A percentile compares a stretch with the other conserved stretches of the same genome.
Evolutionary conservation across 2,329 filamentous ascomycete genomes (phyloP).

Genomic region (Pseudogymnoascus sp.): DNA sequence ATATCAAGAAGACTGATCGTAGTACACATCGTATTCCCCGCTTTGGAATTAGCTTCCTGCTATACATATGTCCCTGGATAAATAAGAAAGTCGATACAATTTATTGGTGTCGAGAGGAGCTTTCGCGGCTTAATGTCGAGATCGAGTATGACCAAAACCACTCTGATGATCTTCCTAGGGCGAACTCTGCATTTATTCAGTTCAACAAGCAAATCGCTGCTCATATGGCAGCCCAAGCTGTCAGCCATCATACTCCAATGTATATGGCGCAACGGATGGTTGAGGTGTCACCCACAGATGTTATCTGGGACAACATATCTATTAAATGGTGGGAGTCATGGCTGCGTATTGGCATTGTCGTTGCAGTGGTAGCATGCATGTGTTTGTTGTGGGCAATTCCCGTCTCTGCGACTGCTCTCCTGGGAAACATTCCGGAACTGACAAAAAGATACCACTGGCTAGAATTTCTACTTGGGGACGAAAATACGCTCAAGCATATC

Average conservation of each 20-base stretch:
- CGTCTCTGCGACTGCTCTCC: conserved; percentile 75
- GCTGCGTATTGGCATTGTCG: conserved; percentile 50
- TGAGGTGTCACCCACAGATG: conserved; percentile 89
- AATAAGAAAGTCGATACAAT: conserved; percentile 94
- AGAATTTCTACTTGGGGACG: conserved; percentile 53
- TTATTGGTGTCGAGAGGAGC: conserved; percentile 77
- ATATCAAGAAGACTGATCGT: conserved; percentile 71
- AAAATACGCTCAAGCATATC: conserved; percentile 55
- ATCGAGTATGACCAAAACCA: conserved; percentile 85
- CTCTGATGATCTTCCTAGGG: conserved; percentile 76
- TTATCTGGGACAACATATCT: conserved; percentile 96
- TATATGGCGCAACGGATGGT: conserved; percentile 88
- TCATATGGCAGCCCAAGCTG: conserved; percentile 93
- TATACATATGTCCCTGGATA: conserved; percentile 48
- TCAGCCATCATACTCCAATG: conserved; percentile 83
- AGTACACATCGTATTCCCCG: conserved; percentile 73
- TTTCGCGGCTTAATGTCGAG: conserved; percentile 82
- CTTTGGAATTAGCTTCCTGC: conserved; percentile 36
- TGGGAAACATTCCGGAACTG: conserved; percentile 70
- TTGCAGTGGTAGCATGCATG: conserved; percentile 62
- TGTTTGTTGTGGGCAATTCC: conserved; percentile 85
- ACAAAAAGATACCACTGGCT: conserved; percentile 62
- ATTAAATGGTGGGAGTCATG: conserved; percentile 91
- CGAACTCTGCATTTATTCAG: conserved; percentile 97
- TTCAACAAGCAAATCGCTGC: conserved; percentile 97